A percentile compares a stretch with the other conserved stretches of the same genome.
Conservation (phyloP, 1,284 basidiomycete species). For the Sphagnurus paluster region DNA sequence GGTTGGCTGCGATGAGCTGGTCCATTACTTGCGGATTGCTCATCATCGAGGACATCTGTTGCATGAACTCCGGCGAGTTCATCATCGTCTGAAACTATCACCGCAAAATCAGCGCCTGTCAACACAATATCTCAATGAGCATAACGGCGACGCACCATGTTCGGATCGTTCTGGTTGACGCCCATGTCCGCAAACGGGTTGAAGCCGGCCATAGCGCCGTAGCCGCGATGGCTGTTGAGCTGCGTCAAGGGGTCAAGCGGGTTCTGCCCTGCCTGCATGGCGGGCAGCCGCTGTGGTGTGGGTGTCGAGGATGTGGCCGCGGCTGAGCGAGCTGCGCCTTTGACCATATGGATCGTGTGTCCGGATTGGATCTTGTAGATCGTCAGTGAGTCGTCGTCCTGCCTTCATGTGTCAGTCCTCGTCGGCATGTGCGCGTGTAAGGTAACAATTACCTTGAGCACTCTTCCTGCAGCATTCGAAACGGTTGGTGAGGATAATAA, state of each 20-base stretch:
- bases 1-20: constrained; percentile 80
- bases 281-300: constrained; percentile 56
- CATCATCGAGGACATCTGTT: constrained; percentile 77
- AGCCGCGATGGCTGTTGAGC: constrained; percentile 70
- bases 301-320: background rate
- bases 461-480: constrained; percentile 50
- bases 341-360: constrained; percentile 94
- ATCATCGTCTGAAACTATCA: constrained; percentile 79
- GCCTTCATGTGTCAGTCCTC: constrained; percentile 19
- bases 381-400: constrained; percentile 84
- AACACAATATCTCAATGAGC: no score
- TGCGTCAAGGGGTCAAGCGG: constrained; percentile 76
- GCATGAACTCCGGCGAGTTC: constrained; percentile 77
- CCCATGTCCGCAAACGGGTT: constrained; percentile 90
- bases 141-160: constrained; percentile 84
- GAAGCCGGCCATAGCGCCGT: constrained; percentile 74
- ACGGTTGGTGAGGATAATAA: constrained; percentile 9
- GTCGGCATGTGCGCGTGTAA: background rate
- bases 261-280: constrained; percentile 85
- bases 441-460: constrained; percentile 56
- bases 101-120: background rate
- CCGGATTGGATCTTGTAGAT: constrained; percentile 86
- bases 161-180: constrained; percentile 85
- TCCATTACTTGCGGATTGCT: constrained; percentile 82
- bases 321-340: constrained; percentile 57